Base-by-base conservation (phyloP, 2,329 filamentous ascomycete species). In the Cladosporium austrohemisphaericum region DNA sequence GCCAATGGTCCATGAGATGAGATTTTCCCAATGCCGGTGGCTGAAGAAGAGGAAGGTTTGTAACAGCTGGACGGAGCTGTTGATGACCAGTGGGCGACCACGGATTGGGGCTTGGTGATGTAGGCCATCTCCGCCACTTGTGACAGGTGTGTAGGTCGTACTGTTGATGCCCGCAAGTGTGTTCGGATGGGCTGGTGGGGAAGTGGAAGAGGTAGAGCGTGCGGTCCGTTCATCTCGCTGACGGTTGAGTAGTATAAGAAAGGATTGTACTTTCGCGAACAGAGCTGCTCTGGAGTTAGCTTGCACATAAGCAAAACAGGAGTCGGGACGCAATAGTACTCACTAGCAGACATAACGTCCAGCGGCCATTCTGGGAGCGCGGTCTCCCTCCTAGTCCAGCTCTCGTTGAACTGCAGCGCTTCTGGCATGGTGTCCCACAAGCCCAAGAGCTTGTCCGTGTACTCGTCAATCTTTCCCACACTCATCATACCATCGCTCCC, bases 1-100 rank as follows among this genome's bases (percentile, higher is more conserved):
- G 28, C 68, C 68, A 55, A 75, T 68, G 0, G 66, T 71, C 74
- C 74, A 76, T 54, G 70, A 74, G 29, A 75, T 68, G 26, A 76
- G 60, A 1, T 70, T 69, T 18, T 68, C 67, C 13, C 68, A 72
- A 11, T 70, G 58, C 32, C 71, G 67, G n/a, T 62, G 55, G 23
- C 71, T 65, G 57, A 75, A 72, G 59, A 74, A 76, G 22, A 73
- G 57, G 49, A 76, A 76, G 2, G 69, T 68, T n/a, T 68, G 62
- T 0, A 76, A 58, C 1, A 76, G 59, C 10, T 65, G 60, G 28
- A 68, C 59, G 2, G 68, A 73, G 3, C 72, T 71, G 22, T 68
- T 60, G 43, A 75, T 58, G 38, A 76, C 69, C 11, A 70, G 54
- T 19, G 65, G 49, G 41, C 73, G 61, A 25, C 71, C 70, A 13